phyloP scores from a whole-genome alignment of 2,329 filamentous ascomycete genomes.

The Alternaria arborescens region DNA sequence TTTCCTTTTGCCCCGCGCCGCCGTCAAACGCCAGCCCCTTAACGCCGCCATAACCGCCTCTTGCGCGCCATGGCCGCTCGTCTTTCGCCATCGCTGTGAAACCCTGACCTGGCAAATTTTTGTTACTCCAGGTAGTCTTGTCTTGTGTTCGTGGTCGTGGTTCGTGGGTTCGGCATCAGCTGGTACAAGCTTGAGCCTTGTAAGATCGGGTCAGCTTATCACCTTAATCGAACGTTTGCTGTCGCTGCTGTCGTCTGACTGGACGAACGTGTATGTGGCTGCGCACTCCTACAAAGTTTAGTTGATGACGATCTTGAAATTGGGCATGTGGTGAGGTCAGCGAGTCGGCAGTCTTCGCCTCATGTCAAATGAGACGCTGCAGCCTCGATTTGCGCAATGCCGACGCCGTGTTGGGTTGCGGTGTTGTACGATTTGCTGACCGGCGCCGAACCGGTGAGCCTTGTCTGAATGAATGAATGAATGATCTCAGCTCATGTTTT shows the following conservation, averaged over 20 bases:
- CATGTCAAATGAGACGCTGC: background rate
- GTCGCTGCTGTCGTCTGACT: background rate
- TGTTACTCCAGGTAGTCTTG: background rate
- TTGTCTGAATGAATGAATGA: background rate
- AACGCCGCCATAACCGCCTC: conserved; percentile 6
- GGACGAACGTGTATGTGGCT: background rate
- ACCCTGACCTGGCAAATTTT: background rate
- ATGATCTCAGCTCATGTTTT: background rate
- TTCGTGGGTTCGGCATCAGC: background rate
- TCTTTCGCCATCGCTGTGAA: background rate
- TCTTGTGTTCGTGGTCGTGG: background rate
- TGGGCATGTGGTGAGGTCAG: background rate
- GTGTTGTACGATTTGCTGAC: conserved; percentile 3
- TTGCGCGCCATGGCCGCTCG: background rate
- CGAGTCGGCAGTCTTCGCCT: background rate
- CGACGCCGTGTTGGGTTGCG: background rate
- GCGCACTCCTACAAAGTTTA: background rate
- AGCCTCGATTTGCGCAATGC: background rate
- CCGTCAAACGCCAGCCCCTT: background rate
- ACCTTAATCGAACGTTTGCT: background rate
- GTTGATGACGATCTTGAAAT: background rate
- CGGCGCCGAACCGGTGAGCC: conserved; percentile 1
- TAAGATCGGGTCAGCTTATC: background rate
- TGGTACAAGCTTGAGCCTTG: background rate
- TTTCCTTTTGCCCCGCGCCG: conserved; percentile 2